Evolutionary conservation across 768 basidiomycete genomes (phyloP).

Genomic region (Leccinum broughii): DNA sequence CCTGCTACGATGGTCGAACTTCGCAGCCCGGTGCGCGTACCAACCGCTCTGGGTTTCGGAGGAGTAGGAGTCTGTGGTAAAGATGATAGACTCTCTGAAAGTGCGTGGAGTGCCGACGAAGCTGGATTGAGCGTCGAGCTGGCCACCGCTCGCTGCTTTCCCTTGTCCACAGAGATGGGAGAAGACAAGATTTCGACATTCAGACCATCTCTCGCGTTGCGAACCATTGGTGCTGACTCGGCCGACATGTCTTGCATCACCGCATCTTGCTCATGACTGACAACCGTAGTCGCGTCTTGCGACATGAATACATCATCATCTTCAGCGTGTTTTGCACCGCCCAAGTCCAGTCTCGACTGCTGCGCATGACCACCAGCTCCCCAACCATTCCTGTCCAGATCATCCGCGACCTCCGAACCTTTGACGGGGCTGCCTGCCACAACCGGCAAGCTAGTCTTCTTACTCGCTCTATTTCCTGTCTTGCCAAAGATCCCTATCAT

Average conservation of each 20-base stretch:
- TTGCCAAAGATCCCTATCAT: conserved; percentile 24
- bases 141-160: conserved; percentile 19
- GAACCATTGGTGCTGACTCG: conserved; percentile 2
- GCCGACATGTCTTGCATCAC: conserved; percentile 4
- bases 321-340: not conserved
- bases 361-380: conserved; percentile 6
- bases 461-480: conserved; percentile 37
- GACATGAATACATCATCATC: conserved; percentile 11
- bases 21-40: no score
- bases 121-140: conserved; percentile 28
- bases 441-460: conserved; percentile 43
- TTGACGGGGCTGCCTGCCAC: conserved; percentile 51
- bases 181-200: conserved; percentile 19
- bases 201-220: conserved; percentile 8
- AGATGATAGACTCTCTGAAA: no score
- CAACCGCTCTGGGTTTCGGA: no score
- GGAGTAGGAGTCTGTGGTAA: no score
- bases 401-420: conserved; percentile 22
- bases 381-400: not conserved
- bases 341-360: not conserved
- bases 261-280: no score
- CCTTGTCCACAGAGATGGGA: conserved; percentile 21
- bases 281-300: not conserved
- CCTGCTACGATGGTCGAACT: no score
- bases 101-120: no score